These are phyloP conservation scores for Dryas octopetala DNA, from an alignment of 306 rosid species.

Conservation along the genomic window DNA sequence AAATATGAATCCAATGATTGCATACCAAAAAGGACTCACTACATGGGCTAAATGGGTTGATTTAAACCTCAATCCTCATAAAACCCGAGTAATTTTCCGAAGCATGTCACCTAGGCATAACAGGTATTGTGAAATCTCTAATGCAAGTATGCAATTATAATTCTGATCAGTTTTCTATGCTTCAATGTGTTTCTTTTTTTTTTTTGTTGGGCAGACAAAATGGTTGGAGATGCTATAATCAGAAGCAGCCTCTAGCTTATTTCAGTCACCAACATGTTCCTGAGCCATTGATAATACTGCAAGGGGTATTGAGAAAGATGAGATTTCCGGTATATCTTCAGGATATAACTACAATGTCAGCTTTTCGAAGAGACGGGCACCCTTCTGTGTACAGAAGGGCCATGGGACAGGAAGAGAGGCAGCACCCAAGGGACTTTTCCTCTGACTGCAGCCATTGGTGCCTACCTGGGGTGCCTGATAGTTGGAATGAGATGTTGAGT, in stretches of 20 bases:
- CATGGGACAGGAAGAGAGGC: conserved; percentile 56
- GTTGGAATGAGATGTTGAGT: conserved; percentile 87
- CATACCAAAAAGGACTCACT: conserved; percentile 88
- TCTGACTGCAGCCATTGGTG: conserved; percentile 99
- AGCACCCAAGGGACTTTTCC: conserved; percentile 53
- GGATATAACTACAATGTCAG: conserved; percentile 79
- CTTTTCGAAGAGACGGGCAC: conserved; percentile 85
- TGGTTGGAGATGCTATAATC: conserved; percentile 95
- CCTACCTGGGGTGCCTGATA: conserved; percentile 97
- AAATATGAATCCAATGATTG: conserved; percentile 89
- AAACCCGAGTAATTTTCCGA: conserved; percentile 69
- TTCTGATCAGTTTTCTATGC: background rate
- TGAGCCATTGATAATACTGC: conserved; percentile 62
- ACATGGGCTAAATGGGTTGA: conserved; percentile 99
- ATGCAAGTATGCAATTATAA: conserved; percentile 7
- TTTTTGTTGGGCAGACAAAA: conserved; percentile 61
- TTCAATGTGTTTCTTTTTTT: background rate
- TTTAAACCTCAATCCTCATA: conserved; percentile 66
- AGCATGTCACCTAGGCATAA: conserved; percentile 97
- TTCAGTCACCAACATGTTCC: conserved; percentile 83
- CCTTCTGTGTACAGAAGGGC: conserved; percentile 77
- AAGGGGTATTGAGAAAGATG: conserved; percentile 75
- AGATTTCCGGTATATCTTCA: conserved; percentile 87
- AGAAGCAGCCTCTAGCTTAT: conserved; percentile 66
- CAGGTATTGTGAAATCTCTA: conserved; percentile 48